A percentile compares a stretch with the other conserved stretches of the same genome.
These are phyloP conservation scores for Fusarium sp. DNA, from an alignment of 2,329 filamentous ascomycete species.

Conservation along the genomic window DNA sequence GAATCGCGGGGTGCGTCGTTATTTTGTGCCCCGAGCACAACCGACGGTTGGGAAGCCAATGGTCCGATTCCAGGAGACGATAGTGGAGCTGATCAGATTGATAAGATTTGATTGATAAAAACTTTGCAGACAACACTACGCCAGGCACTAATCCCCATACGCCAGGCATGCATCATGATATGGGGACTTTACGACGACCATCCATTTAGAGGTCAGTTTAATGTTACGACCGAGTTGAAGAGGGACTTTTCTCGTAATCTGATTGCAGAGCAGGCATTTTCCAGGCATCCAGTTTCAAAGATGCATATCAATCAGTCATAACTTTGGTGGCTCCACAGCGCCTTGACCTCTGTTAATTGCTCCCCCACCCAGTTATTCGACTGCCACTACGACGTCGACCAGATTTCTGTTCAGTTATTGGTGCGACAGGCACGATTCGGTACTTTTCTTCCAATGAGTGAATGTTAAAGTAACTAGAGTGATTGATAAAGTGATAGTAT, in stretches of 20 bases:
- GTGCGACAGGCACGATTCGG: background rate
- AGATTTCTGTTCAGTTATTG: constrained; percentile 3
- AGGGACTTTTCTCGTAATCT: constrained; percentile 26
- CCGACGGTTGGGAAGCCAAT: constrained; percentile 44
- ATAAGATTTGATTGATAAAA: constrained; percentile 63
- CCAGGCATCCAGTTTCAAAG: constrained; percentile 19
- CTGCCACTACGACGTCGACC: constrained; percentile 3
- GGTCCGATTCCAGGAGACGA: constrained; percentile 52
- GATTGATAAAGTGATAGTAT: background rate
- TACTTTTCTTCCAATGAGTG: background rate
- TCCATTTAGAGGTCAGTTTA: constrained; percentile 8
- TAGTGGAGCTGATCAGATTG: constrained; percentile 57
- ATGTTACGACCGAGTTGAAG: constrained; percentile 26
- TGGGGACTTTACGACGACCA: background rate
- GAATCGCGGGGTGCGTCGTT: constrained; percentile 45
- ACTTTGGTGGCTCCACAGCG: constrained; percentile 14
- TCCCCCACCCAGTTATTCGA: constrained; percentile 10
- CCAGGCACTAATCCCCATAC: constrained; percentile 37
- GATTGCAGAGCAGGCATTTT: constrained; percentile 15
- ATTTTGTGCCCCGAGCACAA: constrained; percentile 48
- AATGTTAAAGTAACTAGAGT: background rate
- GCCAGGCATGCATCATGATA: constrained; percentile 36
- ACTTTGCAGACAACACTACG: constrained; percentile 36
- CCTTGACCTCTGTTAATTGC: constrained; percentile 6
- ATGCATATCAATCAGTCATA: constrained; percentile 32